phyloP scores from a whole-genome alignment of 768 basidiomycete species.

The Tulasnella sp. region DNA sequence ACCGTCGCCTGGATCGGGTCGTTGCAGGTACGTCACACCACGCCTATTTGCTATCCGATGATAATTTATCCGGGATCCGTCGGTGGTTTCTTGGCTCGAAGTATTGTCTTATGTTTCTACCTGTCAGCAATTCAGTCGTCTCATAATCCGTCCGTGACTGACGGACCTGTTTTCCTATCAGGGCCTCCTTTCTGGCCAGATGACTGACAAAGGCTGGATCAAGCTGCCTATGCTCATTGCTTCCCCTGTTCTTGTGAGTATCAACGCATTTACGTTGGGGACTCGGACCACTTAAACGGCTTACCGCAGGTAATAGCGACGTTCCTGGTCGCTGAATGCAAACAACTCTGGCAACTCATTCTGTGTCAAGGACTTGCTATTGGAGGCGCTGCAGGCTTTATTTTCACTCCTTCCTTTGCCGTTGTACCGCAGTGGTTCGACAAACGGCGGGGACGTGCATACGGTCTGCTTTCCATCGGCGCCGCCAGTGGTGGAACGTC shows the following conservation, averaged over 20 bases:
- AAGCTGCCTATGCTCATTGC: background rate
- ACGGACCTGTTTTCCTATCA: background rate
- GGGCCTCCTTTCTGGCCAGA: slow-evolving; percentile 16
- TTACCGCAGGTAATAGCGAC: background rate
- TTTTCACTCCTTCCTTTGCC: slow-evolving; percentile 5
- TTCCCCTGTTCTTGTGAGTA: background rate
- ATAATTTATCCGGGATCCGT: background rate
- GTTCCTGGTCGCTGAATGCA: slow-evolving; percentile 21
- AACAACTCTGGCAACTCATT: slow-evolving; percentile 21
- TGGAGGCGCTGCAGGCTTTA: slow-evolving; percentile 10
- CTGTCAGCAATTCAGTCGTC: background rate
- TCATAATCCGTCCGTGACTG: no score
- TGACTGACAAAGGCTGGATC: slow-evolving; percentile 14
- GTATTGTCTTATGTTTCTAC: slow-evolving; percentile 20
- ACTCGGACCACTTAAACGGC: background rate
- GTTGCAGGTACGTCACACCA: background rate
- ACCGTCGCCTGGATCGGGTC: slow-evolving; percentile 25
- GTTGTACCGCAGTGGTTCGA: slow-evolving; percentile 21
- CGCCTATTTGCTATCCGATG: background rate
- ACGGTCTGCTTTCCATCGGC: slow-evolving; percentile 55
- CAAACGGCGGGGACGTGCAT: slow-evolving; percentile 49
- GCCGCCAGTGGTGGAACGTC: slow-evolving; percentile 21
- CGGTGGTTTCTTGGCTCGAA: background rate
- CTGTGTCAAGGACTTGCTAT: slow-evolving; percentile 22
- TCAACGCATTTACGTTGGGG: background rate